A percentile compares a stretch with the other conserved stretches of the same genome.
Conservation (phyloP, 768 basidiomycete genomes). For the Lentinula edodes region DNA sequence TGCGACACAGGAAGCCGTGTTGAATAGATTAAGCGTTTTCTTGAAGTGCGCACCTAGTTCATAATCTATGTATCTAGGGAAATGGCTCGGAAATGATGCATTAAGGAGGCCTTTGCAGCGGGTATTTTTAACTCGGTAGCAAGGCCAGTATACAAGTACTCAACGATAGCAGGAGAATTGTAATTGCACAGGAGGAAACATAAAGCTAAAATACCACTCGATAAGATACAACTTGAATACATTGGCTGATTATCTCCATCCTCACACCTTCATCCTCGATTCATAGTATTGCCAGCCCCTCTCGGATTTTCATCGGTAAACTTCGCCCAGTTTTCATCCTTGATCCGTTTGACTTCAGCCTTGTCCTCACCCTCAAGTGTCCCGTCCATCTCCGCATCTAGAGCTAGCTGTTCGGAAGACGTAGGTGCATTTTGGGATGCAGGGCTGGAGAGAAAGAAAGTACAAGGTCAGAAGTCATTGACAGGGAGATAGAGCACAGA, state of each 20-base stretch:
- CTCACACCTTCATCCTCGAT: slow-evolving; percentile 57
- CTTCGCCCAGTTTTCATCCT: slow-evolving; percentile 89
- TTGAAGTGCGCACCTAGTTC: slow-evolving; percentile 18
- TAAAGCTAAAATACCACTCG: neutral
- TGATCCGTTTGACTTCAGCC: slow-evolving; percentile 68
- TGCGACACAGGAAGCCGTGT: slow-evolving; percentile 32
- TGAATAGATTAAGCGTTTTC: slow-evolving; percentile 27
- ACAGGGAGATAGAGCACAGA: neutral
- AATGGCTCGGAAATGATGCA: neutral
- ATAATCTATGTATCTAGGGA: neutral
- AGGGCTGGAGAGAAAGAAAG: slow-evolving; percentile 37
- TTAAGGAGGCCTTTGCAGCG: no score
- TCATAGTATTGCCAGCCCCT: slow-evolving; percentile 97
- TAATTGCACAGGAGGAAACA: no score
- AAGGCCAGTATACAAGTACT: no score
- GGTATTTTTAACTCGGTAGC: no score
- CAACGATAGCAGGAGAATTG: no score
- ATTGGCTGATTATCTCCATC: neutral
- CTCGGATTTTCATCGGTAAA: slow-evolving; percentile 82
- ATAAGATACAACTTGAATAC: neutral
- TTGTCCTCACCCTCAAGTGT: slow-evolving; percentile 61
- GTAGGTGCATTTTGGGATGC: slow-evolving; percentile 65
- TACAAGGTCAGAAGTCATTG: neutral
- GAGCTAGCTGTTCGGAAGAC: slow-evolving; percentile 67
- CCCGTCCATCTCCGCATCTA: slow-evolving; percentile 85